A percentile compares a stretch with the other conserved stretches of the same genome.
These are phyloP conservation scores for Azolla pinnata DNA, from an alignment of 75 land plant genomes.

Conservation along the genomic window DNA sequence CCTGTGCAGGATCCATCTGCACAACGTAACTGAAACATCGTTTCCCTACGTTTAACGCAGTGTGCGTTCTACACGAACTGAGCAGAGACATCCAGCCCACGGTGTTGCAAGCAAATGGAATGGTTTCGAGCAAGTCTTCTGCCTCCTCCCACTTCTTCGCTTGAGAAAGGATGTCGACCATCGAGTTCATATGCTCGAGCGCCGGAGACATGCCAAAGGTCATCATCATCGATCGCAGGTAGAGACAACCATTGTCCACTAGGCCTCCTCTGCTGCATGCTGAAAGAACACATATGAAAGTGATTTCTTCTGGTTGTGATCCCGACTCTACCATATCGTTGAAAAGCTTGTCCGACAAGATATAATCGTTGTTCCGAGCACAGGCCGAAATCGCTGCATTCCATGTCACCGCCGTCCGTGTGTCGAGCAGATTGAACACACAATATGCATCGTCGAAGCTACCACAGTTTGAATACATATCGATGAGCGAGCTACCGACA, in stretches of 20 bases:
- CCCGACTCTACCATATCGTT: not conserved
- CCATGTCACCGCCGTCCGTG: constrained; percentile 26
- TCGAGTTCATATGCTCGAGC: constrained; percentile 46
- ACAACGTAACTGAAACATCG: constrained; percentile 22
- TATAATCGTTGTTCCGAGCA: not conserved
- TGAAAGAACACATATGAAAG: constrained; percentile 31
- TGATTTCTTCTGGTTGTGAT: constrained; percentile 20
- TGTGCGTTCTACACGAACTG: constrained; percentile 31
- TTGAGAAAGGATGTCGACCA: constrained; percentile 47
- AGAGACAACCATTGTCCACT: constrained; percentile 28
- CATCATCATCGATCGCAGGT: constrained; percentile 35
- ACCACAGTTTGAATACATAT: constrained; percentile 70
- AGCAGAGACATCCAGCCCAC: constrained; percentile 32
- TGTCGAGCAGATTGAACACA: constrained; percentile 20
- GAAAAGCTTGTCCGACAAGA: not conserved
- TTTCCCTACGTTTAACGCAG: constrained; percentile 32
- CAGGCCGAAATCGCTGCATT: constrained; percentile 32
- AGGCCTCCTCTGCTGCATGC: constrained; percentile 48
- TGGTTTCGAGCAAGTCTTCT: constrained; percentile 26
- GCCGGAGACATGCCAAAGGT: constrained; percentile 23
- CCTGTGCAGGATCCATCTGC: constrained; percentile 21
- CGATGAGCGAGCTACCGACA: constrained; percentile 46
- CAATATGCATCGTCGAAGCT: constrained; percentile 33
- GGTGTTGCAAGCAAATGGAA: constrained; percentile 35
- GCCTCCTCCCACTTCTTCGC: constrained; percentile 36